Base-by-base conservation (phyloP, 164 flowering plant species). In the Magnolia changhungtana region DNA sequence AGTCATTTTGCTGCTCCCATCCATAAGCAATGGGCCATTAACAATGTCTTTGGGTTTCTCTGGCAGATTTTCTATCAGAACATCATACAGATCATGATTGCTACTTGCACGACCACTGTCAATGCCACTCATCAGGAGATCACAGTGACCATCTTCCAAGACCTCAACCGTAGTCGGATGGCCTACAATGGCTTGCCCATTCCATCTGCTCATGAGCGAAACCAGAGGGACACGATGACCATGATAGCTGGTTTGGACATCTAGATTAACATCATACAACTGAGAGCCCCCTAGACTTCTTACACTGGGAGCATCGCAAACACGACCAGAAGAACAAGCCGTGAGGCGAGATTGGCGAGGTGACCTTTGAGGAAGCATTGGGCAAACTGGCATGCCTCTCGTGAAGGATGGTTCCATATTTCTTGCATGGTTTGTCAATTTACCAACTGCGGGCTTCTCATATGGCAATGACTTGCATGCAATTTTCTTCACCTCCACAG, bases 161-260 rank as follows among this genome's bases (percentile, higher is more conserved):
- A 74, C 83, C 75, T 90, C 97, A 49, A 93, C 87, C 0, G 90
- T 76, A 52, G 93, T 78, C 37, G 98, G 96, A 81, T 90, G 96
- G 4, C 98, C 98, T 9, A 91, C 78, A 50, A 95, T 88, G 16
- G 97, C 89, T 79, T 88, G 88, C 13, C 96, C 90, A 77, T 86
- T 86, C 81, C 90, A 78, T 79, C 89, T 92, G 86, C 98, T 91
- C 98, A 89, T 86, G 16, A 93, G 87, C 52, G 99, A 95, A 71
- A 93, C 91, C 75, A 90, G 78, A 7, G 98, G 97, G 21, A 91
- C 96, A 78, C 84, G 89, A 59, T 85, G 86, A 45, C 89, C 87
- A 64, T 82, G 78, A 68, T 87, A 85, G 81, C 81, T 88, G 23
- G 89, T 84, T 68, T 83, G 85, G 24, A 89, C 97, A 76, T 89